phyloP scores from a whole-genome alignment of 164 flowering plant genomes.

The Echeveria elegans region DNA sequence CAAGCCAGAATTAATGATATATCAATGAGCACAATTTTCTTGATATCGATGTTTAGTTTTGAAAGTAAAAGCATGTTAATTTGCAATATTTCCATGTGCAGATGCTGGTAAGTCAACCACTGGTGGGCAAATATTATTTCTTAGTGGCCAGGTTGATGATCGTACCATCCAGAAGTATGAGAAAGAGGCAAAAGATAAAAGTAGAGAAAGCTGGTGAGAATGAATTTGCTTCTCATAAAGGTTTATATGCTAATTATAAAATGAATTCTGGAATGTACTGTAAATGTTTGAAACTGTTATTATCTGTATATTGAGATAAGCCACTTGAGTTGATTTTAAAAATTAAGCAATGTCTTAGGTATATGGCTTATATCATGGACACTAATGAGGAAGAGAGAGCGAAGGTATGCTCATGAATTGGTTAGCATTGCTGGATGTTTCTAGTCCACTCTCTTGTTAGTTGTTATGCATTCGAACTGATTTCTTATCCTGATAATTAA shows the following conservation, averaged over 20 bases:
- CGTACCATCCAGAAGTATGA: conserved; percentile 96
- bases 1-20: no score
- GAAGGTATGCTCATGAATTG: conserved; percentile 41
- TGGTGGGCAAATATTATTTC: conserved; percentile 95
- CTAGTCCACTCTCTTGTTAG: background rate
- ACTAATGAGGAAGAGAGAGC: conserved; percentile 95
- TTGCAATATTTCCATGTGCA: conserved; percentile 18
- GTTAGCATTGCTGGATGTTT: background rate
- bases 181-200: conserved; percentile 96
- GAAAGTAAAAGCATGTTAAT: no score
- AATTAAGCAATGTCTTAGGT: conserved; percentile 39
- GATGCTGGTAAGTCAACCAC: conserved; percentile 97
- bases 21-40: no score
- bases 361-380: conserved; percentile 99
- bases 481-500: conserved; percentile 12
- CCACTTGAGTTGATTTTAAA: background rate
- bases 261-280: background rate
- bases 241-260: background rate
- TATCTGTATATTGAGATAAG: background rate
- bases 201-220: conserved; percentile 94
- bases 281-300: background rate
- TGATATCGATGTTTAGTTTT: no score
- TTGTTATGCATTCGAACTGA: no score
- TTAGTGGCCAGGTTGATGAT: conserved; percentile 99
- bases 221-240: background rate